Base-by-base conservation (phyloP, 139 green algal genomes). In the Closterium sp. region DNA sequence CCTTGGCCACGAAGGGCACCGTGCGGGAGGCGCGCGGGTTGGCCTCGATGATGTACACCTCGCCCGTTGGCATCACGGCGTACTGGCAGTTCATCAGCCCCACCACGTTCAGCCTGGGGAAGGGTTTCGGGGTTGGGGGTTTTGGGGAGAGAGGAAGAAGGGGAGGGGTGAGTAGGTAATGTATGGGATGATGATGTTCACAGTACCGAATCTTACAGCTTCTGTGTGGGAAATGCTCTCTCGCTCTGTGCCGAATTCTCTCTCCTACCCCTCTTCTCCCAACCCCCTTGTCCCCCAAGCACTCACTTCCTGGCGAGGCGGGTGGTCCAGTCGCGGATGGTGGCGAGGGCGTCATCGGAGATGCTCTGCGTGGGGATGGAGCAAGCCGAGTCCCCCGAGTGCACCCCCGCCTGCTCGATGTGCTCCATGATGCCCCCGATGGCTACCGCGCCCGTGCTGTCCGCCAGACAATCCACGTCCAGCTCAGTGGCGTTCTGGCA, bases 71-170 rank as follows among this genome's bases (percentile, higher is more conserved):
- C 94, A 98, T 96, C 30, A 99, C 95, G 21, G 96, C 97, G 90
- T 99, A 99, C 96, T 99, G 98, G 91, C 99, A 98, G 96, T 99
- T 99, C 95, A 99, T 98, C 36, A 99, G 96, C 9, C 98, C 98
- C 19, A 99, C 95, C 76, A 99, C 98, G 4, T 96, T 95, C 12
- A 99, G 97, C 88, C 95, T 97, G 88, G 43, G 35, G 87, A 33
- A 90, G 5, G 31, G 10, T n/a, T n/a, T n/a, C n/a, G n/a, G n/a
- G n/a, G n/a, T n/a, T n/a, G n/a, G n/a, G 19, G 64, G 12, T 12
- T 12, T 28, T 12, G 84, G 32, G 33, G 84, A 6, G 84, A 36
- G 33, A 12, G 32, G 84, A 31, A 21, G 84, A 6, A 36, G 84
- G 32, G 32, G 31, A 31, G 32, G 33, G 33, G 16, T 32, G 84